Percentiles rank a stretch among this genome's conserved stretches.
These are phyloP conservation scores for Pyricularia sp. DNA, from an alignment of 2,329 filamentous ascomycete species.

Conservation along the genomic window DNA sequence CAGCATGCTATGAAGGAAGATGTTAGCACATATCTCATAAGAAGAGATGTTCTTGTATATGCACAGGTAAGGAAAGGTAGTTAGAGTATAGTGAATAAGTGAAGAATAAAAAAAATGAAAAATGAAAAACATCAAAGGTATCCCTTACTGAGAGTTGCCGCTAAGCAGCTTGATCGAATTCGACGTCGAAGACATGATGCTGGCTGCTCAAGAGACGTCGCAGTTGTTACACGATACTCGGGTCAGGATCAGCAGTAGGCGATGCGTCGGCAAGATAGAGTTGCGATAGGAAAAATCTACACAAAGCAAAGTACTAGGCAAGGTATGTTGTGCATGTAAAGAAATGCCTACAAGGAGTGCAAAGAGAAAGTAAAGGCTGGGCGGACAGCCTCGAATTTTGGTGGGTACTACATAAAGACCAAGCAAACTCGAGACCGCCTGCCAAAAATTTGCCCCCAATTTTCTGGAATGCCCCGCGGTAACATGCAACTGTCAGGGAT, in stretches of 20 bases:
- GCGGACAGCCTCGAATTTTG: not conserved
- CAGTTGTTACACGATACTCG: not conserved
- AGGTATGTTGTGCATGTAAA: not conserved
- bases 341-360: not conserved
- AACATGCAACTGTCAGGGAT: not conserved
- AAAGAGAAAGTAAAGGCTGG: not conserved
- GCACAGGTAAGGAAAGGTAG: no score
- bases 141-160: slow-evolving; percentile 6
- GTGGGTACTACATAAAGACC: not conserved
- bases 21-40: not conserved
- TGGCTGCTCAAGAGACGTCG: not conserved
- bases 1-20: not conserved
- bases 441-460: not conserved
- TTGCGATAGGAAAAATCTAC: not conserved
- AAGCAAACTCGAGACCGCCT: not conserved
- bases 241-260: not conserved
- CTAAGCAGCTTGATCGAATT: slow-evolving; percentile 7
- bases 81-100: not conserved
- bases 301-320: not conserved
- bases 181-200: slow-evolving; percentile 3
- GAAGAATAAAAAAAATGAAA: not conserved
- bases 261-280: not conserved
- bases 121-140: not conserved
- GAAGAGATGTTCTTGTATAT: not conserved
- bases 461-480: not conserved